Base-by-base conservation (phyloP, 306 rosid genomes). In the Cucurbita argyrosperma region DNA sequence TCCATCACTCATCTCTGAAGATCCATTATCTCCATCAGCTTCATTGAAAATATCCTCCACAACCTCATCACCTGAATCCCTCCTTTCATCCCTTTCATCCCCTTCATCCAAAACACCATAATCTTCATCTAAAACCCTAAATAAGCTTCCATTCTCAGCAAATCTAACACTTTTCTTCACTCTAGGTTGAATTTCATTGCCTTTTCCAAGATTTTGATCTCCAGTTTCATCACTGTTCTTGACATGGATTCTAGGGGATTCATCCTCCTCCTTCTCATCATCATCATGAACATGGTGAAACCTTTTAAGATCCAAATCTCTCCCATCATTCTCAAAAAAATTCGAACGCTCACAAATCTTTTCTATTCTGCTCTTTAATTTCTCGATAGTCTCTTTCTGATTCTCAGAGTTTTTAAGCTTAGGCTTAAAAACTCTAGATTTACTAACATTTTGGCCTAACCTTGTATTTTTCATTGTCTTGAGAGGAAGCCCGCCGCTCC, bases 81-180 rank as follows among this genome's bases (percentile, higher is more conserved):
- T 1, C 23, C 23, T 21, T 21, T 21, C 23, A 21, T 21, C 23
- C 74, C 85, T 87, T 69, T 81, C 90, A 77, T 85, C 89, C 74
- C 86, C 85, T 72, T 81, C 90, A 76, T 85, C 90, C 45, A 74
- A 72, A 72, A 64, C 42, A 61, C 84, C 87, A 77, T 80, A 87
- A 70, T 66, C 84, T 84, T 70, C 71, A 6, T 82, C 74, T 68
- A 77, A 83, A 65, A 86, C 76, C 83, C 81, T 86, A 21, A 3
- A 84, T 76, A 82, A 30, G 53, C 83, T 82, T 79, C 80, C 86
- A 79, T 82, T 79, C 79, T 91, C 96, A 0, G 91, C 89, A 84
- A 94, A 94, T 49, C 86, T 87, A 81, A 89, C 97, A 68, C 79
- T 87, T 79, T 85, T 91, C 84, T 88, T 91, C 83, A 74, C 85